Conservation (phyloP, 352 stramenopile species). For the Globisporangium apiculatum region DNA sequence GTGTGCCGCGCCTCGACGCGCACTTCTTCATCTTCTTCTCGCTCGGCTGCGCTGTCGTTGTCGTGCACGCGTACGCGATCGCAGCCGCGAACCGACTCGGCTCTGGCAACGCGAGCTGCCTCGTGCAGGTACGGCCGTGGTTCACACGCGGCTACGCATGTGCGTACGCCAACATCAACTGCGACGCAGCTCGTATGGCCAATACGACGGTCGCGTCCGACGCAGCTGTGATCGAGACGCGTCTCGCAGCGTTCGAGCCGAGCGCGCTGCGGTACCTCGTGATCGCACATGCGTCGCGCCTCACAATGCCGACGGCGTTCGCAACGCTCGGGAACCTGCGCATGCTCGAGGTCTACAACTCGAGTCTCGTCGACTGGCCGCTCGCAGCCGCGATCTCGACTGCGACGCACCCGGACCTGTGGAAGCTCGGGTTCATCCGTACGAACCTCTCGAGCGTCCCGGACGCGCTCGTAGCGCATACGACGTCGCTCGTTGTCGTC, state of each 20-base stretch:
- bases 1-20: not conserved
- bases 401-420: not conserved
- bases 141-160: slow-evolving; percentile 14
- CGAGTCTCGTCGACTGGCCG: slow-evolving; percentile 12
- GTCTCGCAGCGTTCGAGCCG: not conserved
- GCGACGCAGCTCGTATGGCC: not conserved
- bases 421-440: not conserved
- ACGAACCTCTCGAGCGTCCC: not conserved
- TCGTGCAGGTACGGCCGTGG: slow-evolving; percentile 10
- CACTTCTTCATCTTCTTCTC: slow-evolving; percentile 1
- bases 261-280: slow-evolving; percentile 8
- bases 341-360: slow-evolving; percentile 17
- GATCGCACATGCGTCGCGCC: slow-evolving; percentile 10
- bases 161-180: slow-evolving; percentile 15
- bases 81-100: not conserved
- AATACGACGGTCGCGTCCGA: not conserved
- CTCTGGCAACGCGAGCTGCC: not conserved
- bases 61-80: not conserved
- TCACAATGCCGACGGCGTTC: slow-evolving; percentile 7
- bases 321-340: slow-evolving; percentile 9
- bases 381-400: slow-evolving; percentile 4
- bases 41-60: not conserved
- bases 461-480: not conserved
- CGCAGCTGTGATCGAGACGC: not conserved
- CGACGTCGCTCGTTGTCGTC: not conserved